Evolutionary conservation across 202 grass and related monocot species (phyloP).

Genomic region (Zoysia matrella): DNA sequence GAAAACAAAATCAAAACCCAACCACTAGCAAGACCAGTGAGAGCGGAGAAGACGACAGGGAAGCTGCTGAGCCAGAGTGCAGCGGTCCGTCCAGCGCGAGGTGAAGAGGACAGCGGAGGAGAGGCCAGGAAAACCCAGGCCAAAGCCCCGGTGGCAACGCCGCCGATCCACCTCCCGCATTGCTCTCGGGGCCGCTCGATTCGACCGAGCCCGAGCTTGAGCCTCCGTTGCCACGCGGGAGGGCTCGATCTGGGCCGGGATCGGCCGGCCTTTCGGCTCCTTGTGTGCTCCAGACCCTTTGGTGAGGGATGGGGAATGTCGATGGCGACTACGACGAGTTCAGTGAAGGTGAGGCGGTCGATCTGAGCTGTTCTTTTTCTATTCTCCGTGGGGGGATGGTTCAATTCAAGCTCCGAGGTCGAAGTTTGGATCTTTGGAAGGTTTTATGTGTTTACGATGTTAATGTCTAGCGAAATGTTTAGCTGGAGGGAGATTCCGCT

Average conservation of each 20-base stretch:
- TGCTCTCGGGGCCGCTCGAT: constrained; percentile 35
- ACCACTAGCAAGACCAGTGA: constrained; percentile 13
- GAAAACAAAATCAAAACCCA: constrained; percentile 54
- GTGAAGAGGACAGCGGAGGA: background rate
- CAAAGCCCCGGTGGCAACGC: constrained; percentile 31
- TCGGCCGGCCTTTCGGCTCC: constrained; percentile 41
- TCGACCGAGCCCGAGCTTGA: constrained; percentile 24
- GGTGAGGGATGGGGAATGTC: constrained; percentile 70
- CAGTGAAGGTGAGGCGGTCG: constrained; percentile 58
- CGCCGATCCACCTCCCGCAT: constrained; percentile 45
- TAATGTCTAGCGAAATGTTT: background rate
- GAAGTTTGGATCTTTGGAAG: constrained; percentile 45
- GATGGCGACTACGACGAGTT: constrained; percentile 59
- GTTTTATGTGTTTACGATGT: background rate
- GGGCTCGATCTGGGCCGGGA: constrained; percentile 57
- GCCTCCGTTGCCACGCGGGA: constrained; percentile 30
- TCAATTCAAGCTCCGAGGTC: constrained; percentile 27
- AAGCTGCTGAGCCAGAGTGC: constrained; percentile 39
- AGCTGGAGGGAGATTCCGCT: constrained; percentile 12
- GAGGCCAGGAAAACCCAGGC: constrained; percentile 36
- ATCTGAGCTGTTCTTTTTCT: constrained; percentile 38
- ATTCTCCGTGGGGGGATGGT: constrained; percentile 9
- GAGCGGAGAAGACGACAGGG: constrained; percentile 3
- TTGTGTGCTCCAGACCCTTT: constrained; percentile 24
- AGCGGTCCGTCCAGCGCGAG: constrained; percentile 1